Conservation (phyloP, 2,329 filamentous ascomycete genomes). For the Drechmeria coniospora region DNA sequence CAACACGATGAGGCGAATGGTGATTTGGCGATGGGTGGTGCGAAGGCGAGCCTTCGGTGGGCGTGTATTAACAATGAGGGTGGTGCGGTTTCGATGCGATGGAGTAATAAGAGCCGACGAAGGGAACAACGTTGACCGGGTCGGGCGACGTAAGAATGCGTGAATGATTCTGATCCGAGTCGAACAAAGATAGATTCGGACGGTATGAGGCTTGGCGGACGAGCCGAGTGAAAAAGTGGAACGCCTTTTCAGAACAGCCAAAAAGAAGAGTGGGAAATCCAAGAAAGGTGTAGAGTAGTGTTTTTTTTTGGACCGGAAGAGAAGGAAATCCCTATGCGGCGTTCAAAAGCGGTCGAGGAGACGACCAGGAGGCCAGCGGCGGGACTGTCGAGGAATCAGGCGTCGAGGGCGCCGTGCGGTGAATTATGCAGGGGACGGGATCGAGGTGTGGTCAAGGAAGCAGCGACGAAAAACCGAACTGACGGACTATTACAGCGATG, state of each 20-base stretch:
- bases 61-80: constrained; percentile 1
- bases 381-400: no score
- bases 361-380: no score
- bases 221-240: background rate
- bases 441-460: no score
- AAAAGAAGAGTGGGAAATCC: constrained; percentile 5
- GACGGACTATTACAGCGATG: no score
- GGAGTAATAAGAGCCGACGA: constrained; percentile 4
- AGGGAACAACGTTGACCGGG: constrained; percentile 3
- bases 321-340: constrained; percentile 2
- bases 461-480: no score
- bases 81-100: background rate
- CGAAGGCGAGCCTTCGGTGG: constrained; percentile 7
- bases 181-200: background rate
- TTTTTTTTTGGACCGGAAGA: constrained; percentile 3
- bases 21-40: constrained; percentile 4
- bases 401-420: no score
- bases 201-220: background rate
- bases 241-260: constrained; percentile 3
- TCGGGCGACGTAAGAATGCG: constrained; percentile 1
- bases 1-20: constrained; percentile 5
- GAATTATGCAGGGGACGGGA: no score
- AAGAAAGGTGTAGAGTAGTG: constrained; percentile 6
- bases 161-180: background rate
- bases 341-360: no score